phyloP scores from a whole-genome alignment of 176 grass and related monocot species.

The bread wheat (Triticum aestivum) region IWGSC_CS_RefSeq_v2.1 NC_057803.1:503816362-503816861 shows the following conservation, averaged over 20 bases:
- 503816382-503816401: too few relatives aligned
- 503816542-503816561: not conserved
- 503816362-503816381: not conserved
- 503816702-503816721: not conserved
- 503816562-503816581: not conserved
- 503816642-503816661: not conserved
- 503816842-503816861: too few relatives aligned
- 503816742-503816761: too few relatives aligned
- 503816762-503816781: too few relatives aligned
- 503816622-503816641: not conserved
- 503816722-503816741: not conserved
- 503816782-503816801: too few relatives aligned
- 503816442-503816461: too few relatives aligned
- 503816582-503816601: not conserved
- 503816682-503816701: not conserved
- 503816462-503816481: too few relatives aligned
- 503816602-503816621: not conserved
- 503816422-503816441: too few relatives aligned
- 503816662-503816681: not conserved
- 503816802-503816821: too few relatives aligned
- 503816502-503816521: not conserved
- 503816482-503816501: not conserved
- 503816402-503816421: too few relatives aligned
- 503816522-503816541: not conserved
- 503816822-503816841: too few relatives aligned